phyloP scores from a whole-genome alignment of 1,284 basidiomycete genomes.

The Apiotrichum porosum region DNA sequence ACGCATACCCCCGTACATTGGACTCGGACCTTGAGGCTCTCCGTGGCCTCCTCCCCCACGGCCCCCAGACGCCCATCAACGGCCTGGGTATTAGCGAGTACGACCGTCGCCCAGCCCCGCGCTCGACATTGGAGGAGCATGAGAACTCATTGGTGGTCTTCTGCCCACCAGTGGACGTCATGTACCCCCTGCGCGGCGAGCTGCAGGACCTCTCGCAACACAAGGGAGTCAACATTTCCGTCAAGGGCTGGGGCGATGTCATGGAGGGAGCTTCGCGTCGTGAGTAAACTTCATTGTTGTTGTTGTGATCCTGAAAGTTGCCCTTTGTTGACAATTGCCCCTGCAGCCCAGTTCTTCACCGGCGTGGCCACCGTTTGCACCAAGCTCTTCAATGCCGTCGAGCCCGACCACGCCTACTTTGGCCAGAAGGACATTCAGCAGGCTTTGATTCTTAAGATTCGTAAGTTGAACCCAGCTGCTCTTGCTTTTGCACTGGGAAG shows the following conservation, averaged over 20 bases:
- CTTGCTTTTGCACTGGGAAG: background rate
- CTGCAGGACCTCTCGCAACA: slow-evolving; percentile 70
- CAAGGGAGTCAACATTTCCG: slow-evolving; percentile 83
- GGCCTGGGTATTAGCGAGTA: slow-evolving; percentile 37
- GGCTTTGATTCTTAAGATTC: slow-evolving; percentile 76
- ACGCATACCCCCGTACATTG: slow-evolving; percentile 80
- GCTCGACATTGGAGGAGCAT: slow-evolving; percentile 1
- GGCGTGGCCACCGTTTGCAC: slow-evolving; percentile 94
- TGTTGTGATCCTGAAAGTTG: too few relatives aligned
- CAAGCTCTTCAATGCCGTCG: slow-evolving; percentile 88
- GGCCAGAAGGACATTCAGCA: slow-evolving; percentile 99
- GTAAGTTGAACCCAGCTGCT: slow-evolving; percentile 22
- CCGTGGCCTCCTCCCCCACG: slow-evolving; percentile 56
- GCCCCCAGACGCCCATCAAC: slow-evolving; percentile 31
- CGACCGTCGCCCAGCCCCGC: slow-evolving; percentile 11
- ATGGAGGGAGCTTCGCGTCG: slow-evolving; percentile 48
- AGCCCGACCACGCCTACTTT: slow-evolving; percentile 91
- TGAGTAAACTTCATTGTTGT: too few relatives aligned
- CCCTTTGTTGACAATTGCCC: too few relatives aligned
- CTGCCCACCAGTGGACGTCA: slow-evolving; percentile 66
- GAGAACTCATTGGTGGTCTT: slow-evolving; percentile 66
- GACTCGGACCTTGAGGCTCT: slow-evolving; percentile 54
- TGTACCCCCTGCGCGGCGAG: slow-evolving; percentile 79
- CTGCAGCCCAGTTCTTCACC: slow-evolving; percentile 83
- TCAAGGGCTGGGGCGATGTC: slow-evolving; percentile 68